Conservation (phyloP, 306 rosid species). For the Medicago arabica region DNA sequence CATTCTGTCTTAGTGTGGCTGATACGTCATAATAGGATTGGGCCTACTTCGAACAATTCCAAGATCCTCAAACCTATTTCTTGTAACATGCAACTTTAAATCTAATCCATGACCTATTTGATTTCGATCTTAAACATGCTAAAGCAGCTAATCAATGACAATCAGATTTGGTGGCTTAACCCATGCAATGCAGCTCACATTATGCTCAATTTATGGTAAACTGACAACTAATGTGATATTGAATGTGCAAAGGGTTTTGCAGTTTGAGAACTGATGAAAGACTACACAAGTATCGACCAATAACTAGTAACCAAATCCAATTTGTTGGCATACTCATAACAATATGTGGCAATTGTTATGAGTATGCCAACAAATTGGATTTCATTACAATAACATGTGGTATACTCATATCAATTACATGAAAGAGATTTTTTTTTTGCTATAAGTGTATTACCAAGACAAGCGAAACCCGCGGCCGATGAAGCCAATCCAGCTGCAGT, state of each 20-base stretch:
- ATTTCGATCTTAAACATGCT: slow-evolving; percentile 18
- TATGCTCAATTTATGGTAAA: neutral
- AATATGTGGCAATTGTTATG: no score
- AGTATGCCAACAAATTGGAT: no score
- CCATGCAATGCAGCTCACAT: slow-evolving; percentile 1
- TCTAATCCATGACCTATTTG: neutral
- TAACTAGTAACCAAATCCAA: slow-evolving; percentile 23
- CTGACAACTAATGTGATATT: neutral
- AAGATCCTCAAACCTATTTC: slow-evolving; percentile 19
- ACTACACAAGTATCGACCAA: slow-evolving; percentile 29
- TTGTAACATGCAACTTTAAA: slow-evolving; percentile 1
- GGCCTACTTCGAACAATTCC: slow-evolving; percentile 1
- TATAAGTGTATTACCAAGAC: slow-evolving; percentile 67
- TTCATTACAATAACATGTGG: no score
- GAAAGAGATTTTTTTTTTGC: slow-evolving; percentile 16
- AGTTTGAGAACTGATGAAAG: slow-evolving; percentile 24
- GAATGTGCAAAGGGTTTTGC: slow-evolving; percentile 12
- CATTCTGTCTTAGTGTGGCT: slow-evolving; percentile 9
- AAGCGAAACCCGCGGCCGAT: slow-evolving; percentile 97
- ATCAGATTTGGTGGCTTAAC: slow-evolving; percentile 19
- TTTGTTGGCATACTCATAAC: neutral
- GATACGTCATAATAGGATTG: slow-evolving; percentile 1
- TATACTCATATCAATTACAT: slow-evolving; percentile 12
- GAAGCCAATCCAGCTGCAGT: slow-evolving; percentile 99
- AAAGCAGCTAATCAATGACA: slow-evolving; percentile 23